A percentile compares a stretch with the other conserved stretches of the same genome.
Conservation (phyloP, 768 basidiomycete species). For the Daedalea quercina region DNA sequence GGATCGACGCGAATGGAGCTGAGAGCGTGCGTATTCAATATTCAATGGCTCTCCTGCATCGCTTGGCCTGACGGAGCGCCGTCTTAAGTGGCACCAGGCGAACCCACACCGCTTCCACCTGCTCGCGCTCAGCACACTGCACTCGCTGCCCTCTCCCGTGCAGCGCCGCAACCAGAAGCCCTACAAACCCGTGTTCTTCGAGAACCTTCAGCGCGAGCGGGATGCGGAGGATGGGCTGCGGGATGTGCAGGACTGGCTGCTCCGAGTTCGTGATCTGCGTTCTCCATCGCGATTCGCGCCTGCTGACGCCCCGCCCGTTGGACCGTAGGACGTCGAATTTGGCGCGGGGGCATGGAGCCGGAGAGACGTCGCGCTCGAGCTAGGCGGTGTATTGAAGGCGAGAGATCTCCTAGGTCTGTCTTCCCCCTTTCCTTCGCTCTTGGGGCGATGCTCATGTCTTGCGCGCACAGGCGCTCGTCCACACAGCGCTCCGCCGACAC, state of each 20-base stretch:
- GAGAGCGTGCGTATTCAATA: conserved; percentile 49
- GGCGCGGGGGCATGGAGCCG: conserved; percentile 41
- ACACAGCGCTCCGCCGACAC: conserved; percentile 22
- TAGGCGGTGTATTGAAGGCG: conserved; percentile 54
- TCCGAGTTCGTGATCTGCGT: conserved; percentile 16
- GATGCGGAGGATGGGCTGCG: conserved; percentile 55
- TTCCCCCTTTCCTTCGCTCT: neutral
- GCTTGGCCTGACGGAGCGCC: too few species aligned
- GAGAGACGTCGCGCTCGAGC: conserved; percentile 44
- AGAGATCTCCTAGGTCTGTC: conserved; percentile 25
- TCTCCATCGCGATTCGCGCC: neutral
- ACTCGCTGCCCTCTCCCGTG: conserved; percentile 84
- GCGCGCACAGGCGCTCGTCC: neutral
- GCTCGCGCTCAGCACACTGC: conserved; percentile 74
- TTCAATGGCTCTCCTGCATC: neutral
- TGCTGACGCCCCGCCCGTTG: neutral
- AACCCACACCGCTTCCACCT: conserved; percentile 87
- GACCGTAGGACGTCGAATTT: neutral
- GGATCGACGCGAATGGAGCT: conserved; percentile 62
- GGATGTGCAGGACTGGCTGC: conserved; percentile 54
- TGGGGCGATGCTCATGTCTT: neutral
- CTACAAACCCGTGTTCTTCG: conserved; percentile 85
- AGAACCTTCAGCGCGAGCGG: conserved; percentile 46
- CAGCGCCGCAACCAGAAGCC: conserved; percentile 72
- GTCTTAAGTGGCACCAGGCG: conserved; percentile 52